These are phyloP conservation scores for Carex cristatella DNA, from an alignment of 176 grass and related monocot species.

Conservation along the genomic window DNA sequence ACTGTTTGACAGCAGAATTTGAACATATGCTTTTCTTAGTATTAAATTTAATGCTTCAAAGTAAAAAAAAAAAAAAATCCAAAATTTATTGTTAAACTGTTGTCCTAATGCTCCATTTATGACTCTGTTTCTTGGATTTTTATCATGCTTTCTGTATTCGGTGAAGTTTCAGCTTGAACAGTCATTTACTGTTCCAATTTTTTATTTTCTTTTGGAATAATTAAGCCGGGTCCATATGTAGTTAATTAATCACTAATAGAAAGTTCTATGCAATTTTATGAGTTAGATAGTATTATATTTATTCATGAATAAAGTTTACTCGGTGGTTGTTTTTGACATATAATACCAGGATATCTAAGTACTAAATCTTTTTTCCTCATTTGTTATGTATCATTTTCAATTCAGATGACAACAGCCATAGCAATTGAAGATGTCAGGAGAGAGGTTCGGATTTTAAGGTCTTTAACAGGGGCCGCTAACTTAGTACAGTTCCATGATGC, in stretches of 20 bases:
- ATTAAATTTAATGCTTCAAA: not conserved
- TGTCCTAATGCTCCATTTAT: not conserved
- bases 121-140: not conserved
- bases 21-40: not conserved
- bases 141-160: not conserved
- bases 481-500: slow-evolving; percentile 82
- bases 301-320: not conserved
- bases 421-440: slow-evolving; percentile 91
- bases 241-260: not conserved
- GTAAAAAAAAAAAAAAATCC: not conserved
- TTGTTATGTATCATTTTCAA: slow-evolving; percentile 20
- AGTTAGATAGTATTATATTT: not conserved
- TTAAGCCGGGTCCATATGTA: not conserved
- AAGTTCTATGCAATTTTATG: not conserved
- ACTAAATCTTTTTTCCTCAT: not conserved
- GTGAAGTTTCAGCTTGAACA: not conserved
- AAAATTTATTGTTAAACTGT: not conserved
- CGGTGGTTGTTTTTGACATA: not conserved
- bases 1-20: not conserved
- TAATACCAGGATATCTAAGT: not conserved
- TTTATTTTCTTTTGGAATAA: not conserved
- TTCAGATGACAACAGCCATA: slow-evolving; percentile 88
- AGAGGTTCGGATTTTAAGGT: slow-evolving; percentile 82
- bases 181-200: not conserved
- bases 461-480: slow-evolving; percentile 67